Evolutionary conservation across 352 stramenopile species (phyloP).

Genomic region (Globisporangium nunn): DNA sequence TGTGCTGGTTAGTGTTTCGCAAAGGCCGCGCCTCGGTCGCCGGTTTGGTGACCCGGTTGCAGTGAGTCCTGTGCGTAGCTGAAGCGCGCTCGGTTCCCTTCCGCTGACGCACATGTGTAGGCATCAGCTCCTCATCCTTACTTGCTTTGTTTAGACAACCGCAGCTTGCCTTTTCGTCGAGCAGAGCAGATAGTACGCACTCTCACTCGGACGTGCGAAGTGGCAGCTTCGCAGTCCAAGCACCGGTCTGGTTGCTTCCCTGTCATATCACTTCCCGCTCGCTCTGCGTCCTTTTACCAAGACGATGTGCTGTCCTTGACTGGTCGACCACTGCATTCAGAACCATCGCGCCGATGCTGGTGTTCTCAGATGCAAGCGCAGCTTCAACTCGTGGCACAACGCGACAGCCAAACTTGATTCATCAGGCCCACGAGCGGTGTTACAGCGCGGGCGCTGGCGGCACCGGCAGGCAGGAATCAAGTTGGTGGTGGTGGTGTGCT

Average conservation of each 20-base stretch:
- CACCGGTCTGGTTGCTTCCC: background rate
- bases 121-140: too few species aligned
- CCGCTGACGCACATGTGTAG: too few species aligned
- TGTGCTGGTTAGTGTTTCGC: too few species aligned
- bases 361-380: background rate
- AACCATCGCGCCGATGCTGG: too few species aligned
- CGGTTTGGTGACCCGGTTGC: background rate
- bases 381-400: background rate
- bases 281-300: background rate
- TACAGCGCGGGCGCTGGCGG: background rate
- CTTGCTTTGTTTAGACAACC: background rate
- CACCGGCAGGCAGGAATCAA: constrained; percentile 1
- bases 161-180: background rate
- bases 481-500: background rate
- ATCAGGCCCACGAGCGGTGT: background rate
- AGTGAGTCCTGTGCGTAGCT: background rate
- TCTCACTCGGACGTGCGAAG: background rate
- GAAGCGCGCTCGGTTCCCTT: background rate
- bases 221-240: background rate
- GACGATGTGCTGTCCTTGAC: background rate
- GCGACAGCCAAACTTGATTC: background rate
- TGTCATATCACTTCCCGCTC: background rate
- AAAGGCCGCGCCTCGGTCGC: too few species aligned
- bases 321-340: background rate
- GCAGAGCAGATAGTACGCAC: too few species aligned